Evolutionary conservation across 1,284 basidiomycete species (phyloP).

Genomic region (Schizophyllum amplum): DNA sequence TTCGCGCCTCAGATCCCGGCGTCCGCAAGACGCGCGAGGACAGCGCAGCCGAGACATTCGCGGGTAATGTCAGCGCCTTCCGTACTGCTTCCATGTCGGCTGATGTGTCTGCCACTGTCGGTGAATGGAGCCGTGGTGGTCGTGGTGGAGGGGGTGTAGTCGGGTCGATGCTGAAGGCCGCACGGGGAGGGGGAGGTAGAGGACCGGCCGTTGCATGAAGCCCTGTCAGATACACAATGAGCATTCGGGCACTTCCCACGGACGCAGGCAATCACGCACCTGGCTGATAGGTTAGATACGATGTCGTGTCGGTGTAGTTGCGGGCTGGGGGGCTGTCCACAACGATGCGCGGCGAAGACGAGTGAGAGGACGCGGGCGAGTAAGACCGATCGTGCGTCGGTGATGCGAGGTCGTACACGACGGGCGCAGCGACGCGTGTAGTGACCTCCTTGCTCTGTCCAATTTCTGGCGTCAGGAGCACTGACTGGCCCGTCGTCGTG

Average conservation of each 20-base stretch:
- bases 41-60: conserved; percentile 42
- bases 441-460: conserved; percentile 49
- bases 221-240: conserved; percentile 25
- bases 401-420: conserved; percentile 42
- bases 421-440: conserved; percentile 49
- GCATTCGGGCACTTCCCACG: conserved; percentile 5
- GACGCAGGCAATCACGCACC: conserved; percentile 19
- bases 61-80: conserved; percentile 47
- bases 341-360: conserved; percentile 19
- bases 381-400: conserved; percentile 19
- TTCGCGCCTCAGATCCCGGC: conserved; percentile 5
- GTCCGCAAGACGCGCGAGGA: conserved; percentile 19
- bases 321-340: conserved; percentile 18
- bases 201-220: conserved; percentile 65
- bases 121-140: conserved; percentile 54
- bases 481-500: conserved; percentile 13
- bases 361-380: conserved; percentile 18
- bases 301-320: conserved; percentile 13
- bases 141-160: conserved; percentile 48
- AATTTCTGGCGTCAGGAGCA: conserved; percentile 43
- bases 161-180: conserved; percentile 39
- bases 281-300: conserved; percentile 55
- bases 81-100: conserved; percentile 46
- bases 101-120: conserved; percentile 28
- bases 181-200: conserved; percentile 56